These are phyloP conservation scores for Xylaria castorea DNA, from an alignment of 495 filamentous ascomycete genomes.

Conservation along the genomic window DNA sequence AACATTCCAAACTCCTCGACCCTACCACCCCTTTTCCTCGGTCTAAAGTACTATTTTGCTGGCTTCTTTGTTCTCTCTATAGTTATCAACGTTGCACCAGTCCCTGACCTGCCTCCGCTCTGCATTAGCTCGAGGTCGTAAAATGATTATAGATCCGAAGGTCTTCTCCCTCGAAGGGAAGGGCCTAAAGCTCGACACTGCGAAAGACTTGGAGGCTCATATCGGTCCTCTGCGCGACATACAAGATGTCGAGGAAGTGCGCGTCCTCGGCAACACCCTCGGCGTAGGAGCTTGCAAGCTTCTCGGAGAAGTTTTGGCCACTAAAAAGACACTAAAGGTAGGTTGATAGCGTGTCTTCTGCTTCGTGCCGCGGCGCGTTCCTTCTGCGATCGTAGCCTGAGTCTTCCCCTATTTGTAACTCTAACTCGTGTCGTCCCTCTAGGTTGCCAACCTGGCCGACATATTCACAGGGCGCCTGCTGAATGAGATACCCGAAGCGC, in stretches of 20 bases:
- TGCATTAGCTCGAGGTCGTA: slow-evolving; percentile 21
- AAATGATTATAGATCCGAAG: slow-evolving; percentile 61
- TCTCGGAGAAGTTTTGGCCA: slow-evolving; percentile 77
- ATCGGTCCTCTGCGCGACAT: slow-evolving; percentile 74
- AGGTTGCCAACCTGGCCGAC: slow-evolving; percentile 90
- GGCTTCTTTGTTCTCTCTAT: neutral
- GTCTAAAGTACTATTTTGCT: neutral
- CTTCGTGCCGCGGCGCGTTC: neutral
- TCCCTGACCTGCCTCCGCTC: neutral
- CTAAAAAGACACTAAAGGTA: slow-evolving; percentile 80
- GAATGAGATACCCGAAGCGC: slow-evolving; percentile 89
- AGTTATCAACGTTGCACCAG: neutral
- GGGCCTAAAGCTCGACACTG: slow-evolving; percentile 87
- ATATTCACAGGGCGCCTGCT: slow-evolving; percentile 96
- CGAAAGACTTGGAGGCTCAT: slow-evolving; percentile 84
- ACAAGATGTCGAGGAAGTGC: slow-evolving; percentile 81
- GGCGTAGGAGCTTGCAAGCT: slow-evolving; percentile 86
- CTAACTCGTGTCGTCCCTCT: slow-evolving; percentile 51
- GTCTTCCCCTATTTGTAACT: neutral
- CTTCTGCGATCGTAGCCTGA: neutral
- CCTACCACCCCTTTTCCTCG: slow-evolving; percentile 14
- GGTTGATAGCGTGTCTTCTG: slow-evolving; percentile 25
- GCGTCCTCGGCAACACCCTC: slow-evolving; percentile 86
- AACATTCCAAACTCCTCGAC: slow-evolving; percentile 22
- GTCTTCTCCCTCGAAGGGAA: slow-evolving; percentile 90